Base-by-base conservation (phyloP, 768 basidiomycete genomes). In the Udeniomyces megalosporus region DNA sequence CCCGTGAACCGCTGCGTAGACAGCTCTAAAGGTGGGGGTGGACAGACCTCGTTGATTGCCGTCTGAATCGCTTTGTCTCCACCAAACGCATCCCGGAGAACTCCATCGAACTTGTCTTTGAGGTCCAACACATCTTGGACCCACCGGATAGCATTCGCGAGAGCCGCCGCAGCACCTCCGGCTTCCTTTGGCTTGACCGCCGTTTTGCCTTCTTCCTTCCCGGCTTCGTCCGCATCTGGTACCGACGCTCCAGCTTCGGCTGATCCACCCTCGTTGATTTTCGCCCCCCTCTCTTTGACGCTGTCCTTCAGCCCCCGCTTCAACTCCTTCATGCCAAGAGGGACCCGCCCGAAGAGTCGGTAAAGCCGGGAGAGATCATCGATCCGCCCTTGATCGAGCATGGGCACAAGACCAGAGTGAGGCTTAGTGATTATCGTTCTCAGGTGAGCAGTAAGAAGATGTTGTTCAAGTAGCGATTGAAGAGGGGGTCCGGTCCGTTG, bases 81-180 rank as follows among this genome's bases (percentile, higher is more conserved):
- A 31, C 76, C 76, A 71, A 93, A 90, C 0, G 87, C 81, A 32
- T 77, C 72, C 50, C 75, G 78, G 82, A 88, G 85, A 2, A 93
- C 70, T 24, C 69, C 68, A 68, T 96, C 89, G 70, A 95, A 89
- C 70, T 81, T 86, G 74, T 96, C 91, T 74, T 97, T 97, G 60
- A 97, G 77, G 64, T 84, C 82, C 14, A 99, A 77, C 17, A 95
- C 85, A 67, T 85, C 83, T 71, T 93, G 84, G 0, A 97, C 93
- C 95, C 95, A 99, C 71, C 82, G 83, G 59, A 93, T 75, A 4
- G 93, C 95, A 31, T 80, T 69, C 14, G 75, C 71, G 24, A 83
- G 73, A 0, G 82, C 74, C 62, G 75, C 68, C 0, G 68, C 70
- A 17, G 68, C 69, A 15, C 66, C 56, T 17, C 38, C 31, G 28